Evolutionary conservation across 108 stramenopile genomes (phyloP).

Genomic region (Nitzschia palea): DNA sequence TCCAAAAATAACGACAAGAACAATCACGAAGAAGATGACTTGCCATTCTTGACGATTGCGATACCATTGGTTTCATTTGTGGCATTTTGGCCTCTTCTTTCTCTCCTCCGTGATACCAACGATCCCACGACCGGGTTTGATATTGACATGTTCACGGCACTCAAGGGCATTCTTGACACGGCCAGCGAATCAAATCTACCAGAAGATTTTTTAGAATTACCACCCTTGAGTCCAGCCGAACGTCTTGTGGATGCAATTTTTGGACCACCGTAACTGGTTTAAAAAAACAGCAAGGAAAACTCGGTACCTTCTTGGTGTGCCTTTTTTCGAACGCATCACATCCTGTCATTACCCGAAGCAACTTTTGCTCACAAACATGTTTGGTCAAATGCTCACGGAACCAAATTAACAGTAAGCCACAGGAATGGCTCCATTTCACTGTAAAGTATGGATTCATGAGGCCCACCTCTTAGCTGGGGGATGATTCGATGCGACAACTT

Average conservation of each 20-base stretch:
- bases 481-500: too few species aligned
- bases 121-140: constrained; percentile 36
- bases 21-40: not conserved
- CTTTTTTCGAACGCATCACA: too few species aligned
- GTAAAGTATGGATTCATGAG: too few species aligned
- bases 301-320: too few species aligned
- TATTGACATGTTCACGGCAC: constrained; percentile 41
- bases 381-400: too few species aligned
- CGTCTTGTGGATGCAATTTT: constrained; percentile 47
- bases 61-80: not conserved
- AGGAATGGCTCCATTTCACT: too few species aligned
- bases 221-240: constrained; percentile 45
- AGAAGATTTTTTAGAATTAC: constrained; percentile 32
- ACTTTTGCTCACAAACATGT: too few species aligned
- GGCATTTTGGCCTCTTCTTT: constrained; percentile 23
- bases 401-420: too few species aligned
- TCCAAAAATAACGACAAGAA: not conserved
- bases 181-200: not conserved
- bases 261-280: constrained; percentile 48
- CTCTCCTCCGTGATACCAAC: constrained; percentile 11
- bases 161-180: constrained; percentile 28
- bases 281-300: too few species aligned
- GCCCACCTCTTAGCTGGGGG: too few species aligned
- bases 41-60: constrained; percentile 4
- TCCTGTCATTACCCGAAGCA: too few species aligned